A percentile compares a stretch with the other conserved stretches of the same genome.
phyloP scores from a whole-genome alignment of 163 green algal species.

The Picocystis sp. region DNA sequence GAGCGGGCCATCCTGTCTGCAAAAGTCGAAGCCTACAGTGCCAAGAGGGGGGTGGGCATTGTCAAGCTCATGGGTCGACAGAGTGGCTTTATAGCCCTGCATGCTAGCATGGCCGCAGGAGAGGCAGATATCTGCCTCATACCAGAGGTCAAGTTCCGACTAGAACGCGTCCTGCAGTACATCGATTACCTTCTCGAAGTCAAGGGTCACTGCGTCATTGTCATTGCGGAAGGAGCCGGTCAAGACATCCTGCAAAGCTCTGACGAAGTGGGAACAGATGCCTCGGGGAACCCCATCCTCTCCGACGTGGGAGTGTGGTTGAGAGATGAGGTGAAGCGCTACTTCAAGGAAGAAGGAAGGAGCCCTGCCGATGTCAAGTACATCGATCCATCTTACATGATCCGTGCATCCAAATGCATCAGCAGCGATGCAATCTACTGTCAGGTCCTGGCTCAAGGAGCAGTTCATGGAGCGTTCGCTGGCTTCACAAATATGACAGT shows the following conservation, averaged over 20 bases:
- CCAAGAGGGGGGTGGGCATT: constrained; percentile 55
- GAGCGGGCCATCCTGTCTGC: constrained; percentile 70
- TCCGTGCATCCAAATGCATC: constrained; percentile 46
- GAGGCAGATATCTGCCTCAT: constrained; percentile 95
- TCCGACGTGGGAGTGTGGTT: constrained; percentile 67
- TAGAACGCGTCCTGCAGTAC: constrained; percentile 35
- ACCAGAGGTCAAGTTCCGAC: constrained; percentile 59
- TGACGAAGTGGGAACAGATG: constrained; percentile 36
- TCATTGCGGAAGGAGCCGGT: constrained; percentile 76
- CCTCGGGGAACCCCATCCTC: constrained; percentile 82
- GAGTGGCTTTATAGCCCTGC: constrained; percentile 88
- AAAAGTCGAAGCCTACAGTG: constrained; percentile 57
- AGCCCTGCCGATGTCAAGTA: constrained; percentile 57
- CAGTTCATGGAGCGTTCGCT: constrained; percentile 81
- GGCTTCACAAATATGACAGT: constrained; percentile 72
- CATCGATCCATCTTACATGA: constrained; percentile 84
- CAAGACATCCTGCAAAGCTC: constrained; percentile 49
- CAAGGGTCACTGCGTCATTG: constrained; percentile 75
- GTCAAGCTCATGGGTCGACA: constrained; percentile 88
- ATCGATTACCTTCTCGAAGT: constrained; percentile 27
- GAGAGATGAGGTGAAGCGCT: constrained; percentile 37
- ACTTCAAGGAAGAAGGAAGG: constrained; percentile 37
- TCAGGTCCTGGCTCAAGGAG: constrained; percentile 71
- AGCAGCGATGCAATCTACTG: constrained; percentile 85
- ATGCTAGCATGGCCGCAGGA: constrained; percentile 72